Evolutionary conservation across 352 stramenopile species (phyloP).

Genomic region (Elongisporangium anandrum): DNA sequence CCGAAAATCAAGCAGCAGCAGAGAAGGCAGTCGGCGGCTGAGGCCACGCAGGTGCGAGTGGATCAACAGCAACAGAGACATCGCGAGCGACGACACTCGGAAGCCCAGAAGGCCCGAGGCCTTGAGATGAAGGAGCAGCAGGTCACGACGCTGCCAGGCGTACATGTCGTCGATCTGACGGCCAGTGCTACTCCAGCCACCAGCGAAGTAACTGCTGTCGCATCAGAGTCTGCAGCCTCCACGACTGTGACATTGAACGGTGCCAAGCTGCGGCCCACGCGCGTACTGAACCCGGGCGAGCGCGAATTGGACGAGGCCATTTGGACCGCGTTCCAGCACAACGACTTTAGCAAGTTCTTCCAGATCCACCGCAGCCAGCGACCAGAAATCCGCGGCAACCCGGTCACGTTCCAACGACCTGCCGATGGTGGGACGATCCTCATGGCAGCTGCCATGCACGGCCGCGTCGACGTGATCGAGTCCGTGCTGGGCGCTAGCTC

Average conservation of each 20-base stretch:
- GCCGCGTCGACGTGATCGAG: conserved; percentile 78
- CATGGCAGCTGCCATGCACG: conserved; percentile 74
- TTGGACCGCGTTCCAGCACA: conserved; percentile 70
- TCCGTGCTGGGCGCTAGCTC: conserved; percentile 41
- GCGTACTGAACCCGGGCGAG: conserved; percentile 76
- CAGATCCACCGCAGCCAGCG: conserved; percentile 40
- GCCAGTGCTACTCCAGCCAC: conserved; percentile 15
- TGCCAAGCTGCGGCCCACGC: conserved; percentile 39
- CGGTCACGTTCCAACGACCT: conserved; percentile 59
- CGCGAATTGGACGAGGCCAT: conserved; percentile 75
- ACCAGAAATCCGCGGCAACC: conserved; percentile 34
- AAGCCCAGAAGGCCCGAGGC: conserved; percentile 44
- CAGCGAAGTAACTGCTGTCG: background rate
- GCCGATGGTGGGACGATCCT: conserved; percentile 69
- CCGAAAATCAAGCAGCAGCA: conserved; percentile 26
- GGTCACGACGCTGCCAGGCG: conserved; percentile 47
- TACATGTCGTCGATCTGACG: conserved; percentile 65
- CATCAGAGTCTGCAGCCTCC: conserved; percentile 1
- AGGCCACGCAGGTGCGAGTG: conserved; percentile 20
- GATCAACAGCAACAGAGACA: conserved; percentile 55
- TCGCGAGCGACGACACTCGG: conserved; percentile 51
- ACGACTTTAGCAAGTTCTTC: conserved; percentile 83
- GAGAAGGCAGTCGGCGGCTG: conserved; percentile 1
- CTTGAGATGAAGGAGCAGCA: conserved; percentile 61
- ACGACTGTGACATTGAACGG: conserved; percentile 51